Percentiles rank a stretch among this genome's conserved stretches.
These are phyloP conservation scores for Aspergillus hancockii DNA, from an alignment of 495 filamentous ascomycete species.

Conservation along the genomic window DNA sequence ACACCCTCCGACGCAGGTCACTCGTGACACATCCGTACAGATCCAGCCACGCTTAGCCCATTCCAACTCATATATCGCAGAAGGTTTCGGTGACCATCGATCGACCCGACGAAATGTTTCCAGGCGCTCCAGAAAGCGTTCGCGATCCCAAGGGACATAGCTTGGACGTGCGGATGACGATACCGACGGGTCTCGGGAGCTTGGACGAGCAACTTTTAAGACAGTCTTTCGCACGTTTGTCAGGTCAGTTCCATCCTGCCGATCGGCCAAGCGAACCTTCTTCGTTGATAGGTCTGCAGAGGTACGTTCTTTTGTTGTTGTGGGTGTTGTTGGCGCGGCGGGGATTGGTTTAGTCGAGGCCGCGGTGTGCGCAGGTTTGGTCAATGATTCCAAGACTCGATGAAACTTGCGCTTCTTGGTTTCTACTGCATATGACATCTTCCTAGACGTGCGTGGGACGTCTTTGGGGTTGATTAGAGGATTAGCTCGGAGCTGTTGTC, in stretches of 20 bases:
- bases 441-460: conserved; percentile 1
- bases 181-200: conserved; percentile 23
- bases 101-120: conserved; percentile 88
- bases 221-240: conserved; percentile 29
- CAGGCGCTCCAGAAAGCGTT: conserved; percentile 76
- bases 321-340: conserved; percentile 3
- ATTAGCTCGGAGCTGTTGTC: conserved; percentile 3
- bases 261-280: conserved; percentile 37
- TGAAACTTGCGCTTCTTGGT: conserved; percentile 59
- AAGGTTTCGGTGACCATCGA: conserved; percentile 77
- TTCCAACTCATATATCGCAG: conserved; percentile 81
- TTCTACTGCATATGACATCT: conserved; percentile 54
- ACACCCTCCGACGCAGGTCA: conserved; percentile 79
- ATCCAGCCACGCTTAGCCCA: conserved; percentile 96
- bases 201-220: conserved; percentile 27
- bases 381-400: conserved; percentile 56
- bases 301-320: conserved; percentile 28
- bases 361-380: conserved; percentile 29
- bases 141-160: conserved; percentile 84
- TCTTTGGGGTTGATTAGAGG: not conserved
- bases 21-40: conserved; percentile 77
- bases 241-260: conserved; percentile 23
- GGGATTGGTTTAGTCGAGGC: conserved; percentile 34
- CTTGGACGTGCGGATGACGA: conserved; percentile 45
- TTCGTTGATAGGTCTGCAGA: conserved; percentile 38